Evolutionary conservation across 164 flowering plant genomes (phyloP).

Genomic region (Liriodendron chinense): DNA sequence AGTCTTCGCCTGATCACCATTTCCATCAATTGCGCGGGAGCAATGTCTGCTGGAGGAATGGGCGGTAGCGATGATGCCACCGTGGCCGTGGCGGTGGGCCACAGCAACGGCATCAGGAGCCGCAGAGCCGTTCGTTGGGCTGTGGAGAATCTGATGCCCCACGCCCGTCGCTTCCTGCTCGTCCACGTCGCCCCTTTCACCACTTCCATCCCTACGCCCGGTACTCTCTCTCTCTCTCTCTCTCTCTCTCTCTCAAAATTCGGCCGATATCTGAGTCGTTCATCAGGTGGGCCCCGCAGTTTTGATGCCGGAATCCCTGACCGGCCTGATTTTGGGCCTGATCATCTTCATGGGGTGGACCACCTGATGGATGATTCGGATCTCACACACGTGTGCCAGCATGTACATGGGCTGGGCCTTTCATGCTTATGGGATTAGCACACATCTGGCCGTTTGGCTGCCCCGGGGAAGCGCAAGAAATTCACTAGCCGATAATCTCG

Average conservation of each 20-base stretch:
- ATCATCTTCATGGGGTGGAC: too few relatives aligned
- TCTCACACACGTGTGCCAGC: too few relatives aligned
- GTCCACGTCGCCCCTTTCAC: slow-evolving; percentile 68
- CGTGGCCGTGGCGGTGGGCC: slow-evolving; percentile 66
- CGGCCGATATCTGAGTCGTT: too few relatives aligned
- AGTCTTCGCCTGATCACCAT: background rate
- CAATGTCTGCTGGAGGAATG: background rate
- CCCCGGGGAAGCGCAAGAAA: too few relatives aligned
- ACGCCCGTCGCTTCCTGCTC: slow-evolving; percentile 50
- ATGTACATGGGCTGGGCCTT: background rate
- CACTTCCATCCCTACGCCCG: slow-evolving; percentile 66
- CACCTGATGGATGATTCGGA: too few relatives aligned
- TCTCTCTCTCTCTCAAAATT: background rate
- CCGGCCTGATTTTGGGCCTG: background rate
- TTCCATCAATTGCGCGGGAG: background rate
- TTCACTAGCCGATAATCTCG: too few relatives aligned
- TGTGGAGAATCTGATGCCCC: slow-evolving; percentile 48
- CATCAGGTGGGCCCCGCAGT: background rate
- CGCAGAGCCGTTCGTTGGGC: slow-evolving; percentile 74
- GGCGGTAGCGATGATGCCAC: background rate
- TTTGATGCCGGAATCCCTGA: background rate
- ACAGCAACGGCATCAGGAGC: slow-evolving; percentile 38
- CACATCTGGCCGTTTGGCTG: background rate
- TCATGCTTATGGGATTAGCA: background rate
- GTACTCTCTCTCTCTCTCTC: slow-evolving; percentile 31